A percentile compares a stretch with the other conserved stretches of the same genome.
phyloP scores from a whole-genome alignment of 2,329 filamentous ascomycete species.

The Ambrosiella beaveri region DNA sequence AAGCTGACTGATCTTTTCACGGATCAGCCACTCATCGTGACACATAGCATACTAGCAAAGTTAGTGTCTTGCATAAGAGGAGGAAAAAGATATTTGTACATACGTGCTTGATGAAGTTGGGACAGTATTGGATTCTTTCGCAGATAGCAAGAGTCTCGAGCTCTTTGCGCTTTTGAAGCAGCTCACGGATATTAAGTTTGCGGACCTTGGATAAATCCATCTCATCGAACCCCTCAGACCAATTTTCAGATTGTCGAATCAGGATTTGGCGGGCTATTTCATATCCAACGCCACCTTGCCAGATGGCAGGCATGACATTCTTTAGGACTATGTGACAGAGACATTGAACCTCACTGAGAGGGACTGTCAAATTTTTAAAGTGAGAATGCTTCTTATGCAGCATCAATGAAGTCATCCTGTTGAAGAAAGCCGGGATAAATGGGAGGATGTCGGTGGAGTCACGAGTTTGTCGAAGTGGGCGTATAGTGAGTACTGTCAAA shows the following conservation, averaged over 20 bases:
- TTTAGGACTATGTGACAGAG: conserved; percentile 52
- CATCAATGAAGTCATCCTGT: conserved; percentile 49
- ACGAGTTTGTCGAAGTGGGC: conserved; percentile 46
- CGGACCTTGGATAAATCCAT: conserved; percentile 67
- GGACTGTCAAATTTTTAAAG: conserved; percentile 48
- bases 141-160: conserved; percentile 45
- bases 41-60: conserved; percentile 66
- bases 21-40: conserved; percentile 91
- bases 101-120: conserved; percentile 73
- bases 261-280: conserved; percentile 46
- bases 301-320: conserved; percentile 42
- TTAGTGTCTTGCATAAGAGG: background rate
- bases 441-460: conserved; percentile 76
- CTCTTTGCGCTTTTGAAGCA: conserved; percentile 53
- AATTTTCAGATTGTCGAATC: conserved; percentile 55
- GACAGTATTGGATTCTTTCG: conserved; percentile 51
- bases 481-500: conserved; percentile 65
- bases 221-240: conserved; percentile 49
- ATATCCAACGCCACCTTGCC: conserved; percentile 32
- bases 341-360: conserved; percentile 65
- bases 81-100: conserved; percentile 23
- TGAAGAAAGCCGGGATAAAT: conserved; percentile 55
- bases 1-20: conserved; percentile 77
- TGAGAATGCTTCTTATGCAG: conserved; percentile 49
- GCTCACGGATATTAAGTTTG: conserved; percentile 63